Evolutionary conservation across 148 eudicot genomes (phyloP), one percentile per base, ranked within the genome.

Genomic region (Camellia sinensis): DNA sequence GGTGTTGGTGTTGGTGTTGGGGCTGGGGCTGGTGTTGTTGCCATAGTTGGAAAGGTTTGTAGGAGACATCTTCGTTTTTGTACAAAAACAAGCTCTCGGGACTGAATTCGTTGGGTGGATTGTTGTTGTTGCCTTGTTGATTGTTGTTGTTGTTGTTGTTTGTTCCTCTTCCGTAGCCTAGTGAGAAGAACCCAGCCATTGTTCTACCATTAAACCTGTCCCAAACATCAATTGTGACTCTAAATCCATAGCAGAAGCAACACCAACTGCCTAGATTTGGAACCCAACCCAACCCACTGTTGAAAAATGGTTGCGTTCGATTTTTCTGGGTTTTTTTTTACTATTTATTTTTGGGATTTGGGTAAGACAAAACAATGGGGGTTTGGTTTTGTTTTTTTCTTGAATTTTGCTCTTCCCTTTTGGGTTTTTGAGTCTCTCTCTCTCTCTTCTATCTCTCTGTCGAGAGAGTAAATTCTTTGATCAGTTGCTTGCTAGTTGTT

Each of bases 171-270:
- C 87, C 82, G 14, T 81, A 78, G 1, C 86, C 81, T 83, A 89
- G 81, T 78, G 90, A 81, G 82, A 89, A 89, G 81, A 89, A 89
- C 21, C 82, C 85, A 73, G 89, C 89, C 92, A 89, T 89, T 68
- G 60, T 67, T 69, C 59, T 43, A 40, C 40, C 81, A 63, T 53
- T 65, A 72, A 61, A 17, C 64, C 56, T 52, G 22, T 75, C 43
- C 77, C 53, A 15, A 67, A 66, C 75, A 65, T 57, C 82, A 78
- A 80, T 78, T 75, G 80, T 81, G 82, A 52, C 81, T 70, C 74
- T 67, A 9, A 75, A 75, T 63, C 81, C 82, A 82, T 75, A 80
- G 76, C 83, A 80, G 14, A 37, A 22, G 22, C 59, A 50, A 21
- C 65, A 14, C n/a, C 29, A 43, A 14, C 12, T 8, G 17, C 67